These are phyloP conservation scores for Lepiota subincarnata DNA, from an alignment of 768 basidiomycete species.

Conservation along the genomic window DNA sequence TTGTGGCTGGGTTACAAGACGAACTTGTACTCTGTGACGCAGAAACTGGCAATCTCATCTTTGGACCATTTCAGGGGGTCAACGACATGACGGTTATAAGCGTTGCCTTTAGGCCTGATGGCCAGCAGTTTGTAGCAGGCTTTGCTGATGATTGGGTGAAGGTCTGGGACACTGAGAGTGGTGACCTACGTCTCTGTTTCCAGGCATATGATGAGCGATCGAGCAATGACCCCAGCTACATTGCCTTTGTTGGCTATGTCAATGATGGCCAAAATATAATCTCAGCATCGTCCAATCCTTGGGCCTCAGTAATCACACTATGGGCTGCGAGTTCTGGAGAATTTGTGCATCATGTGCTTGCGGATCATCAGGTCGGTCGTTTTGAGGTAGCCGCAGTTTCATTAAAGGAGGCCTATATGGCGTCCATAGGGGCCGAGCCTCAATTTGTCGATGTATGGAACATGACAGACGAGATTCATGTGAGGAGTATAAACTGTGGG, in stretches of 20 bases:
- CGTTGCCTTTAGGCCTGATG: slow-evolving; percentile 25
- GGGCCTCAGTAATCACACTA: slow-evolving; percentile 1
- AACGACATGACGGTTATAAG: slow-evolving; percentile 14
- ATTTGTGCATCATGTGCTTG: slow-evolving; percentile 19
- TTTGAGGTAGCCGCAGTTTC: no score
- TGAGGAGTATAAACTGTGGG: no score
- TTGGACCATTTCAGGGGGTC: slow-evolving; percentile 19
- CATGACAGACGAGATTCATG: no score
- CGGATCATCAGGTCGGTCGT: slow-evolving; percentile 5
- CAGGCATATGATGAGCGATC: slow-evolving; percentile 7
- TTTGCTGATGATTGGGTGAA: slow-evolving; percentile 16
- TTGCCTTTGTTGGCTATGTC: slow-evolving; percentile 15
- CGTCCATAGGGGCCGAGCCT: no score
- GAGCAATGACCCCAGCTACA: slow-evolving; percentile 1
- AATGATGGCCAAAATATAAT: slow-evolving; percentile 14
- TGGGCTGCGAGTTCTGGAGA: slow-evolving; percentile 20
- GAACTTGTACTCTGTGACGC: slow-evolving; percentile 20
- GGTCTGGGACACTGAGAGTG: slow-evolving; percentile 19
- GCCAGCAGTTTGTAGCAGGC: slow-evolving; percentile 19
- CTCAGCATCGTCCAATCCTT: slow-evolving; percentile 4
- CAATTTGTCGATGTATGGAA: no score
- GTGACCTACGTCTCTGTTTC: neutral
- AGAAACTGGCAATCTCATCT: slow-evolving; percentile 10
- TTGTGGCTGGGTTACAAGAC: slow-evolving; percentile 25
- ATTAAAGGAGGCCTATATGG: no score